These are phyloP conservation scores for Lichtheimia hyalospora DNA, from an alignment of 371 early-diverging fungal species.

Conservation along the genomic window DNA sequence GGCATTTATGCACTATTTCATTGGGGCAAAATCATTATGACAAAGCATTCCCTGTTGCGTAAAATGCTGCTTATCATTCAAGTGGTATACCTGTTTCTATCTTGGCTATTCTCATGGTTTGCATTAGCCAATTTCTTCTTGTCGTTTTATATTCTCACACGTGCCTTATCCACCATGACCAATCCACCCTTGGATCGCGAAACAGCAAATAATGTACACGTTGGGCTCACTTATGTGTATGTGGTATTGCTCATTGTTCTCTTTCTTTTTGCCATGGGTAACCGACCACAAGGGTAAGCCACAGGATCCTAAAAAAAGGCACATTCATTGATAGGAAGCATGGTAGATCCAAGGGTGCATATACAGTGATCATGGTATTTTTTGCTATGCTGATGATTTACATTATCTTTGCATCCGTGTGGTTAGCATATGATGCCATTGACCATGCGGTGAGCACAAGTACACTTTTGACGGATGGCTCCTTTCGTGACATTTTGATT, in stretches of 20 bases:
- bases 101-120: conserved; percentile 76
- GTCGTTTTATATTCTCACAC: conserved; percentile 75
- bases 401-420: conserved; percentile 51
- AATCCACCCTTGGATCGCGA: conserved; percentile 33
- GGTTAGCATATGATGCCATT: conserved; percentile 38
- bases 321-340: neutral
- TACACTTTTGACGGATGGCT: conserved; percentile 33
- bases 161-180: conserved; percentile 24
- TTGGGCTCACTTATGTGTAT: conserved; percentile 59
- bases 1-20: conserved; percentile 61
- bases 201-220: conserved; percentile 32
- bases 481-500: conserved; percentile 83
- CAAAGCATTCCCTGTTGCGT: conserved; percentile 62
- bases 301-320: neutral
- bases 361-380: conserved; percentile 51
- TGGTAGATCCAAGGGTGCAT: conserved; percentile 33
- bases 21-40: conserved; percentile 56
- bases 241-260: conserved; percentile 43
- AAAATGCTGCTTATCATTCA: conserved; percentile 67
- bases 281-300: conserved; percentile 75
- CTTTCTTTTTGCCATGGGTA: conserved; percentile 77
- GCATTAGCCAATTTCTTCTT: conserved; percentile 75
- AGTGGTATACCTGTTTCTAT: conserved; percentile 63
- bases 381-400: conserved; percentile 57
- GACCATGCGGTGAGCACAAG: conserved; percentile 11